phyloP scores from a whole-genome alignment of 805 yeast species.

The Schizosaccharomyces octosporus region DNA sequence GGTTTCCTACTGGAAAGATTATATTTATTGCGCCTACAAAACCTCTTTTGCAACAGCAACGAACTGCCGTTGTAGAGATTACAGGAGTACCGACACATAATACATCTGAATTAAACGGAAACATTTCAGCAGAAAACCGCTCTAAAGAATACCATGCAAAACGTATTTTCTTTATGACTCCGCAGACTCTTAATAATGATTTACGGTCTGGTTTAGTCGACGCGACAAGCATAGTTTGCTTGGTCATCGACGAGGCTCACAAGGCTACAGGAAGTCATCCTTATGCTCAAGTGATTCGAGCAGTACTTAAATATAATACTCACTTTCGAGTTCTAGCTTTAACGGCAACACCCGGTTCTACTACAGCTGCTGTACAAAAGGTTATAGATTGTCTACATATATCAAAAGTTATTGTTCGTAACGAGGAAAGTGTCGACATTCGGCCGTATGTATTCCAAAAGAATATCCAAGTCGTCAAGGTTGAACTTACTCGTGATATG shows the following conservation, averaged over 20 bases:
- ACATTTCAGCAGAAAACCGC: slow-evolving; percentile 29
- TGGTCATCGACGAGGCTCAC: slow-evolving; percentile 91
- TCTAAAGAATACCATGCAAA: slow-evolving; percentile 57
- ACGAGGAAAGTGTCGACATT: slow-evolving; percentile 65
- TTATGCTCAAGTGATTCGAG: slow-evolving; percentile 54
- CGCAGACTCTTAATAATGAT: slow-evolving; percentile 88
- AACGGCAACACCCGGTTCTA: slow-evolving; percentile 90
- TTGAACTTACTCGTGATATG: not conserved
- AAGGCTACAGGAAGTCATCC: slow-evolving; percentile 77
- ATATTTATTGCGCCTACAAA: slow-evolving; percentile 65
- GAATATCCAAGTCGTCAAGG: not conserved
- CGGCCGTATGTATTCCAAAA: slow-evolving; percentile 40
- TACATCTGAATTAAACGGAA: slow-evolving; percentile 53
- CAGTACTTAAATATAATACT: slow-evolving; percentile 33
- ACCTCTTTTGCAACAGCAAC: slow-evolving; percentile 89
- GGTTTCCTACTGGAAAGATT: slow-evolving; percentile 1
- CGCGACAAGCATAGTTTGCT: slow-evolving; percentile 47
- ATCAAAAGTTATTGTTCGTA: slow-evolving; percentile 58
- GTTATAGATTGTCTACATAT: slow-evolving; percentile 51
- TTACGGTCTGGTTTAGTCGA: slow-evolving; percentile 45
- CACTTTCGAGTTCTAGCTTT: slow-evolving; percentile 59
- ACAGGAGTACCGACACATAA: slow-evolving; percentile 59
- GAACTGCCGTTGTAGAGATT: slow-evolving; percentile 67
- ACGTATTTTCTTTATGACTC: slow-evolving; percentile 77
- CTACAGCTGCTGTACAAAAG: slow-evolving; percentile 67